Base-by-base conservation (phyloP, 1,284 basidiomycete genomes). In the Cutaneotrichosporon dermatis region DNA sequence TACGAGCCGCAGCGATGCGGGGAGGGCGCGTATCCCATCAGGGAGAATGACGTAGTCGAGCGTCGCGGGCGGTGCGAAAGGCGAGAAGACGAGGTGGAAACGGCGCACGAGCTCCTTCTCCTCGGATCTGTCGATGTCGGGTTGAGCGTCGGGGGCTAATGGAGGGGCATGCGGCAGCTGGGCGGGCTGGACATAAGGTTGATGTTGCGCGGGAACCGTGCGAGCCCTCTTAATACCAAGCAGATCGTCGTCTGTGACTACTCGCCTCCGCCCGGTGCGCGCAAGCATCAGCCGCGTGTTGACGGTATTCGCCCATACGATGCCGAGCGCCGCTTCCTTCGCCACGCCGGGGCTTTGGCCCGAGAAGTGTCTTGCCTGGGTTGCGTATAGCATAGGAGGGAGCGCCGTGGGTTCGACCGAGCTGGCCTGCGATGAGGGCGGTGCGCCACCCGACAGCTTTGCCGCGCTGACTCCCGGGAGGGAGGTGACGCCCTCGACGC, bases 241-340 rank as follows among this genome's bases (percentile, higher is more conserved):
- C 9, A 73, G 36, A 45, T 71, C 69, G n/a, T 60, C 46, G 33
- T 62, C 62, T 51, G 82, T 79, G 7, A 88, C 66, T 63, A 85
- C 80, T 42, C 84, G 81, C 60, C 87, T 80, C 58, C 90, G 80
- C 5, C 84, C 83, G 0, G 92, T 93, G 13, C 90, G 83, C 50
- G 83, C 84, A 51, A 95, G 81, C 83, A 95, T 87, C 57, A 96
- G 82, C 11, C 93, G 83, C 4, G 82, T 82, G 64, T 93, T 93
- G 60, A 96, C 81, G 63, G 89, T 87, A 73, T 94, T 94, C 9
- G 91, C 88, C 93, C 93, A 97, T 2, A 86, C 86, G 52, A 94
- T 84, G 0, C 93, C 93, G 2, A 97, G 78, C 42, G 84, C 84
- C 0, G 89, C 91, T 76, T 92, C 88, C 70, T 92, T 90, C 6